These are phyloP conservation scores for Amyloporia xantha DNA, from an alignment of 768 basidiomycete genomes.

Conservation along the genomic window DNA sequence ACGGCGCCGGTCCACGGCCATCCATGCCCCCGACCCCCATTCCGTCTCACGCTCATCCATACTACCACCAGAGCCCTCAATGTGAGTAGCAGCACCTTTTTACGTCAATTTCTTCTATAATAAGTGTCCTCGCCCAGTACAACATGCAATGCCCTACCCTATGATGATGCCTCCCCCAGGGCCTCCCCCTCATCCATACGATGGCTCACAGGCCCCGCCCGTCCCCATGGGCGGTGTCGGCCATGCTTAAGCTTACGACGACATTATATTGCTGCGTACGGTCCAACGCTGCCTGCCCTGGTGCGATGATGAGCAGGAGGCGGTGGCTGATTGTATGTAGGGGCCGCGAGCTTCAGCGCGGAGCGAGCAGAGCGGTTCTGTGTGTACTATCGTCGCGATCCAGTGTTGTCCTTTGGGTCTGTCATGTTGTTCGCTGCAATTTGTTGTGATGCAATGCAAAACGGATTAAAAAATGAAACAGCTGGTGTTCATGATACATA, in stretches of 20 bases:
- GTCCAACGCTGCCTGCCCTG: slow-evolving; percentile 1
- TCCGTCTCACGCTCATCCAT: slow-evolving; percentile 78
- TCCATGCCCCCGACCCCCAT: slow-evolving; percentile 93
- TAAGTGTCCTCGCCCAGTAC: slow-evolving; percentile 41
- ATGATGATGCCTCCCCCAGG: slow-evolving; percentile 89
- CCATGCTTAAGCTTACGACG: slow-evolving; percentile 34
- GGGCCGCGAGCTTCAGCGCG: neutral
- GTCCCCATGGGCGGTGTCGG: slow-evolving; percentile 69
- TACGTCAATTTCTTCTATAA: slow-evolving; percentile 14
- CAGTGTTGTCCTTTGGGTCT: slow-evolving; percentile 18
- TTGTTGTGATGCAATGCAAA: slow-evolving; percentile 21
- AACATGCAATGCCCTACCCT: slow-evolving; percentile 81
- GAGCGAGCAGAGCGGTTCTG: slow-evolving; percentile 1
- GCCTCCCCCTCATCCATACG: slow-evolving; percentile 64
- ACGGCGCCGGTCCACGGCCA: slow-evolving; percentile 70
- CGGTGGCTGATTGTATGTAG: neutral
- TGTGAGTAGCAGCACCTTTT: slow-evolving; percentile 38
- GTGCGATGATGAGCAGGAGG: neutral
- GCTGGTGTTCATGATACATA: neutral
- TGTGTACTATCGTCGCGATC: slow-evolving; percentile 5
- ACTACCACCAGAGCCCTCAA: slow-evolving; percentile 88
- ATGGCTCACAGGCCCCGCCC: slow-evolving; percentile 59
- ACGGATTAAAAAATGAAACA: slow-evolving; percentile 2
- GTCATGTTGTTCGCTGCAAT: slow-evolving; percentile 20
- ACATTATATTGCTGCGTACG: neutral